Percentiles rank a stretch among this genome's conserved stretches.
Evolutionary conservation across 768 basidiomycete genomes (phyloP).

Genomic region (Rhizopogon rudus): DNA sequence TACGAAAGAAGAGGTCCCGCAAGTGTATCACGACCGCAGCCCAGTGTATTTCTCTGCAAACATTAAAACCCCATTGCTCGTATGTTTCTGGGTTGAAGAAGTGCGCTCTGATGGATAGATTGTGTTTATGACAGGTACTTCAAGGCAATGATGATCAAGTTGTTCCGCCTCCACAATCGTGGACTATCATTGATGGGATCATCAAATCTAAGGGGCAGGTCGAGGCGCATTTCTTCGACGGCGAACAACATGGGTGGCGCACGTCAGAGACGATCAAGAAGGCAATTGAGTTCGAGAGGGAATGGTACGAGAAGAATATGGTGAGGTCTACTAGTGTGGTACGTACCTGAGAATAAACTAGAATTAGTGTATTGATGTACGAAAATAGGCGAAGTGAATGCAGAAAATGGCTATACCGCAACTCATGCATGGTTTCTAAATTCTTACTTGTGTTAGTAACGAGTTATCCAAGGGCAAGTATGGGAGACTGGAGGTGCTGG

Average conservation of each 20-base stretch:
- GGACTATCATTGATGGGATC: not conserved
- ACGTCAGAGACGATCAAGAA: conserved; percentile 29
- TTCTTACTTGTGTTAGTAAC: no score
- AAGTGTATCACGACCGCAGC: conserved; percentile 55
- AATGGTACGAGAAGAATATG: conserved; percentile 27
- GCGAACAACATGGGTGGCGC: conserved; percentile 41
- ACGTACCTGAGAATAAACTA: not conserved
- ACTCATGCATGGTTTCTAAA: no score
- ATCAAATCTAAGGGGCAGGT: conserved; percentile 10
- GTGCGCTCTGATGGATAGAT: not conserved
- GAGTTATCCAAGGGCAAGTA: no score
- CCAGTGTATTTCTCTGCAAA: conserved; percentile 57
- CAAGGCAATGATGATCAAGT: conserved; percentile 61
- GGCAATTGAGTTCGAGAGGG: conserved; percentile 29
- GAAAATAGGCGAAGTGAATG: not conserved
- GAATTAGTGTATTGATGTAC: not conserved
- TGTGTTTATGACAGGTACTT: conserved; percentile 43
- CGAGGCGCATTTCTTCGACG: conserved; percentile 36
- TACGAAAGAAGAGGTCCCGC: conserved; percentile 42
- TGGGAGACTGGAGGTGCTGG: no score
- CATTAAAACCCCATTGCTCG: conserved; percentile 61
- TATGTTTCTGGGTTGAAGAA: conserved; percentile 37
- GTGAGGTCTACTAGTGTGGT: not conserved
- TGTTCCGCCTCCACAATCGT: conserved; percentile 64
- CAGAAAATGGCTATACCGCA: no score